Percentiles rank a stretch among this genome's conserved stretches.
phyloP scores from a whole-genome alignment of 2,329 filamentous ascomycete species.

The Xylaria sp. region DNA sequence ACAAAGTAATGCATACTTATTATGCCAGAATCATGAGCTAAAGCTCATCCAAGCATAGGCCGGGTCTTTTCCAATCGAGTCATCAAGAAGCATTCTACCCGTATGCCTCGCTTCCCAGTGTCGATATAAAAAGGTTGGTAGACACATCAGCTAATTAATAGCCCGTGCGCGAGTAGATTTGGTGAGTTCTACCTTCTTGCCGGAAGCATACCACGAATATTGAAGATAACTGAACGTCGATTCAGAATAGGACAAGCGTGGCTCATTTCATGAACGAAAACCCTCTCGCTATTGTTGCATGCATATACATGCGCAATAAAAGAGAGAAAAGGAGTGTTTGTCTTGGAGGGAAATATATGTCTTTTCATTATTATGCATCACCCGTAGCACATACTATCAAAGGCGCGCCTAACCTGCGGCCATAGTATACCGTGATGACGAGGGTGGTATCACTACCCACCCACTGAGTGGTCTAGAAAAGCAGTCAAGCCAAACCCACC shows the following conservation, averaged over 20 bases:
- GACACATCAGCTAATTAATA: too few relatives aligned
- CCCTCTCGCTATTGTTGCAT: not conserved
- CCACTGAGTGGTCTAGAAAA: constrained; percentile 30
- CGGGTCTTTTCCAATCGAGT: too few relatives aligned
- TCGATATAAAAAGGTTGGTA: too few relatives aligned
- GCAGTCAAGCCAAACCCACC: constrained; percentile 22
- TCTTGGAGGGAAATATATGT: constrained; percentile 2
- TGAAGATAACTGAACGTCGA: too few relatives aligned
- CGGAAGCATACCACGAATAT: too few relatives aligned
- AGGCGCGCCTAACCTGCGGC: constrained; percentile 20
- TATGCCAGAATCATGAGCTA: not conserved
- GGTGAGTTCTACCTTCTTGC: too few relatives aligned
- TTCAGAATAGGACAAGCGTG: not conserved
- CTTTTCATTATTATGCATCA: constrained; percentile 30
- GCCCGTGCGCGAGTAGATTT: too few relatives aligned
- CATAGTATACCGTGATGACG: constrained; percentile 29
- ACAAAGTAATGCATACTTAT: too few relatives aligned
- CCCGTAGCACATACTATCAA: constrained; percentile 19
- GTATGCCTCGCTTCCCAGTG: too few relatives aligned
- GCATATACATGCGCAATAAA: not conserved
- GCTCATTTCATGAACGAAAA: not conserved
- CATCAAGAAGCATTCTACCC: too few relatives aligned
- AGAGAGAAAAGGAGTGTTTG: too few relatives aligned
- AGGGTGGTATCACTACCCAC: constrained; percentile 12
- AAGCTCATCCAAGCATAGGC: not conserved